Conservation (phyloP, 768 basidiomycete genomes). For the Candolleomyces efflorescens region DNA sequence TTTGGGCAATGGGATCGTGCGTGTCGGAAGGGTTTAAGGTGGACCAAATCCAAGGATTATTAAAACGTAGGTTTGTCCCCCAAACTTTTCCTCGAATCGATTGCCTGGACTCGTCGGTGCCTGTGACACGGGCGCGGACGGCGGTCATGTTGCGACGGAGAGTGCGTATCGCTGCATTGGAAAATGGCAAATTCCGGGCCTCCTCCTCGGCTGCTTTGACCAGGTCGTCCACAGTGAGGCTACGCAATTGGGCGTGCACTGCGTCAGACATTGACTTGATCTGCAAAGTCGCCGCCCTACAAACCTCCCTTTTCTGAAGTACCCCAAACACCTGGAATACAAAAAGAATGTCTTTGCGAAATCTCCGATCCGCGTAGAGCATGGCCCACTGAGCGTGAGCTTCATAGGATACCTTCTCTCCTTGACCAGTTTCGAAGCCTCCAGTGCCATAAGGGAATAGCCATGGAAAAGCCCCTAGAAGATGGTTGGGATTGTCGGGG, state of each 20-base stretch:
- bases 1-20: conserved; percentile 40
- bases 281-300: conserved; percentile 22
- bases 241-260: conserved; percentile 13
- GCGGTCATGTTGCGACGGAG: conserved; percentile 23
- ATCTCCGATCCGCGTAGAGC: conserved; percentile 23
- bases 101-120: conserved; percentile 27
- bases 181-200: conserved; percentile 8
- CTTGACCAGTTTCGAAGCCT: conserved; percentile 23
- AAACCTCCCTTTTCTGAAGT: conserved; percentile 22
- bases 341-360: conserved; percentile 23
- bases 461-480: conserved; percentile 25
- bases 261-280: conserved; percentile 22
- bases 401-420: conserved; percentile 19
- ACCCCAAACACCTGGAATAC: conserved; percentile 27
- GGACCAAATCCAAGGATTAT: conserved; percentile 35
- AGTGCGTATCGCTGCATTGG: conserved; percentile 20
- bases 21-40: conserved; percentile 40
- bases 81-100: conserved; percentile 29
- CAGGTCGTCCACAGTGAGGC: conserved; percentile 26
- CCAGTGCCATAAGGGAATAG: conserved; percentile 34
- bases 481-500: conserved; percentile 21
- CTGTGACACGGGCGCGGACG: conserved; percentile 19
- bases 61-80: conserved; percentile 23
- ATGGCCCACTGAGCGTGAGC: conserved; percentile 25
- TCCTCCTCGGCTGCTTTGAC: conserved; percentile 32